phyloP scores from a whole-genome alignment of 78 protist species.

The Reticulomyxa filosa region DNA sequence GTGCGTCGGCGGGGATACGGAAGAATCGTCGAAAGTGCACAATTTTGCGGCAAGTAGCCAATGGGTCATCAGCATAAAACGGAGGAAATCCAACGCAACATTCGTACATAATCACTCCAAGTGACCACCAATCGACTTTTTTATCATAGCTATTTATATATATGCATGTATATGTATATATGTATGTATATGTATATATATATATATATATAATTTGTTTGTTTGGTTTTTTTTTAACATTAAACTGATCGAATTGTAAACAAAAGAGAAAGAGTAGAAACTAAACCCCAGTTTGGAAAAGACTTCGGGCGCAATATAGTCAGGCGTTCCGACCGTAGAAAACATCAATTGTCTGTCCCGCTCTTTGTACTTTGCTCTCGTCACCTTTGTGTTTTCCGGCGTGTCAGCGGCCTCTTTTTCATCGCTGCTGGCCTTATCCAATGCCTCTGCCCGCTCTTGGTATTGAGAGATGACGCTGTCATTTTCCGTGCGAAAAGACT shows the following conservation, averaged over 20 bases:
- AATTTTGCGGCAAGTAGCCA: slow-evolving; percentile 35
- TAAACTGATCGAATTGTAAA: no score
- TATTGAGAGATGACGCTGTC: no score
- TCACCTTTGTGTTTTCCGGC: background rate
- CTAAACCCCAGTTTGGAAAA: slow-evolving; percentile 12
- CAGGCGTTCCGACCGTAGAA: slow-evolving; percentile 3
- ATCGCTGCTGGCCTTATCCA: background rate
- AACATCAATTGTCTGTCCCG: background rate
- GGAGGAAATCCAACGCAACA: slow-evolving; percentile 8
- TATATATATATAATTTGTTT: no score
- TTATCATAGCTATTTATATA: background rate
- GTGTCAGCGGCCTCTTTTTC: background rate
- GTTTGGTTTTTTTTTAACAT: no score
- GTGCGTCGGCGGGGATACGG: no score
- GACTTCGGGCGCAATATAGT: slow-evolving; percentile 33
- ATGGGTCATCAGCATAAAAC: slow-evolving; percentile 18
- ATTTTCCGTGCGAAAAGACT: background rate
- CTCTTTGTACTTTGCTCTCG: background rate
- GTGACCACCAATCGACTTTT: background rate
- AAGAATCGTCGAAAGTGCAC: no score
- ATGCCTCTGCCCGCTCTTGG: background rate
- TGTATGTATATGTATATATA: background rate
- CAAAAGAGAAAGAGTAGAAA: no score
- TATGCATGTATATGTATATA: background rate
- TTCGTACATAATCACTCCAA: slow-evolving; percentile 14